Base-by-base conservation (phyloP, 176 grass and related monocot species). In the Cymbopogon citratus region DNA sequence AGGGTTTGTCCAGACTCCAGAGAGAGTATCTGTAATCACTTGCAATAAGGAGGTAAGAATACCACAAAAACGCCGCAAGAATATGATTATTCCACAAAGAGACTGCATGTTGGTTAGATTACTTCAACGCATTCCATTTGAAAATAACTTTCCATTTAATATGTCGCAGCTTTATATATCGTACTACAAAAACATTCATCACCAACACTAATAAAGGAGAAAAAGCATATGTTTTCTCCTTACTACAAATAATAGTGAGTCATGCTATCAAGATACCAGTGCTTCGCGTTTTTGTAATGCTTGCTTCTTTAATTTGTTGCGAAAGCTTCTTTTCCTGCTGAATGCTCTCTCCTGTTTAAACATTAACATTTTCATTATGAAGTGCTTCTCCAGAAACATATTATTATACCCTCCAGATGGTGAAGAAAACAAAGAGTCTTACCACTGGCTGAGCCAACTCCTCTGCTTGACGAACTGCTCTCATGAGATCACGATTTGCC, bases 271-370 rank as follows among this genome's bases (percentile, higher is more conserved):
- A 56, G 80, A 78, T 71, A 83, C 2, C 7, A 76, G 70, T 6
- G 45, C 40, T 82, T 75, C 78, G 0, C 73, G 67, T 72, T 39
- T 71, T 4, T 43, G 78, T 19, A 85, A 24, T 24, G 86, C 90
- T 91, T 85, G 90, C 60, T 95, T 97, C 80, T 91, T 98, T 69
- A 98, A 63, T 63, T 95, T 98, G 76, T 95, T 98, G 74, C 96
- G 91, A 78, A 98, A 98, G 85, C 96, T 98, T 69, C 96, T 98
- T 93, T 98, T 98, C 71, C 96, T 87, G 66, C 96, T 98, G 80
- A 98, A 98, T 13, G 92, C 89, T 49, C 88, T 84, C 82, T 98
- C 96, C 96, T 91, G 86, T 51, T 75, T 12, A 60, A 73, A 72
- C 9, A 57, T 80, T 15, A 44, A 35, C 15, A 51, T 28, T 8